These are phyloP conservation scores for Penicillium soppii DNA, from an alignment of 495 filamentous ascomycete genomes.

Conservation along the genomic window DNA sequence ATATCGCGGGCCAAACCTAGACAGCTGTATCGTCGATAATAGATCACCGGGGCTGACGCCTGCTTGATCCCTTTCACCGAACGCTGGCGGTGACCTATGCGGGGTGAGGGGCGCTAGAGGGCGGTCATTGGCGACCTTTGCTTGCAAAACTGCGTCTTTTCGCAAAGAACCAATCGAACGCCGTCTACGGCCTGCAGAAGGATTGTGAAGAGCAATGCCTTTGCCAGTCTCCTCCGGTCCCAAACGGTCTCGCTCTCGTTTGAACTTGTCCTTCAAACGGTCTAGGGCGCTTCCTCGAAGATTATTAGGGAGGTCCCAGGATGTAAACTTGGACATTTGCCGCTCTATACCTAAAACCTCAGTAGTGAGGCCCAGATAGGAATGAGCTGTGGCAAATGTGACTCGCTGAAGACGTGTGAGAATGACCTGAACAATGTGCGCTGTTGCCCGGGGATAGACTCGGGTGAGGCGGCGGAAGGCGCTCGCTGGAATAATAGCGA, in stretches of 20 bases:
- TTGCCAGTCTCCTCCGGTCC: constrained; percentile 83
- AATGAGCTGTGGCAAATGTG: constrained; percentile 88
- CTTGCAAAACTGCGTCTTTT: constrained; percentile 79
- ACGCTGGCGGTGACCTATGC: constrained; percentile 11
- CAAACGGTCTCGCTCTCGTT: constrained; percentile 78
- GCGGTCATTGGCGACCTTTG: constrained; percentile 42
- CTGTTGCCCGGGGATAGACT: constrained; percentile 92
- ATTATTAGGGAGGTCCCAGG: constrained; percentile 87
- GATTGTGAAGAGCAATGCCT: constrained; percentile 94
- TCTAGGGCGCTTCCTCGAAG: constrained; percentile 81
- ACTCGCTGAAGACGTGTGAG: constrained; percentile 91
- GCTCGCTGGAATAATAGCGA: constrained; percentile 95
- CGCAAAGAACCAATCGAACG: constrained; percentile 73
- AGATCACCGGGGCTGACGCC: constrained; percentile 74
- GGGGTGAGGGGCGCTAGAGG: constrained; percentile 20
- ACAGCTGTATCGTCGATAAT: constrained; percentile 73
- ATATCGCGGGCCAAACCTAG: constrained; percentile 52
- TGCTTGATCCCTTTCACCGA: constrained; percentile 22
- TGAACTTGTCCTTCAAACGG: constrained; percentile 90
- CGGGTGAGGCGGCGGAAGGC: constrained; percentile 92
- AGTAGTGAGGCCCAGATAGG: constrained; percentile 85
- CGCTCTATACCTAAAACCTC: constrained; percentile 91
- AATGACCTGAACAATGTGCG: constrained; percentile 97
- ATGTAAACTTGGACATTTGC: constrained; percentile 88
- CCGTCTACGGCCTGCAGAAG: constrained; percentile 60